Evolutionary conservation across 1,284 basidiomycete genomes (phyloP), one percentile per base, ranked within the genome.

Genomic region (Somion occarium): DNA sequence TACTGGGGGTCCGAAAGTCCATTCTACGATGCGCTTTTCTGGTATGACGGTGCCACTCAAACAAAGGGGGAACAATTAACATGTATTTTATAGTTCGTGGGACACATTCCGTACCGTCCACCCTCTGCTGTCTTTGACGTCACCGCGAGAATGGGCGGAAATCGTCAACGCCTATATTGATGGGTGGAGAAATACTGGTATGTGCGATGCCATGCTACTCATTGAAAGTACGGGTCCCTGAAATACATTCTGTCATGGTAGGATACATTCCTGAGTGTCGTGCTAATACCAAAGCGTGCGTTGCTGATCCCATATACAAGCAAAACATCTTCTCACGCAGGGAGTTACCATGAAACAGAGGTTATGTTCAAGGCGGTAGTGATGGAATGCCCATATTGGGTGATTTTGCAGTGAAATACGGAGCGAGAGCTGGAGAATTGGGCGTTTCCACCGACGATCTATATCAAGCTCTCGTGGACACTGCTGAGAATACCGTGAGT

Each of bases 361-460:
- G 75, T 1, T 77, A 72, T 55, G 74, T 76, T 3, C 74, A 76
- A 62, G 74, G 75, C 12, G 75, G 75, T 3, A 69, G 68, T 43
- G 71, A 78, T 52, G 74, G 75, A 11, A 77, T 76, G 75, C 70
- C 75, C 4, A 74, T 77, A 49, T 64, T 78, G 0, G 75, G 75
- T 12, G 75, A 78, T 55, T 78, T 77, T 51, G 74, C 73, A 0
- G 68, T 71, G 50, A 78, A 78, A 59, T 78, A 76, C 52, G 68
- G 62, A 3, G 47, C 61, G 0, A 60, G 60, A 46, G 72, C 72
- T 0, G 52, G 57, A 5, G 65, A 67, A 24, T 65, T 78, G 7
- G 73, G 72, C 11, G 71, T 78, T 2, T 66, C 71, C 1, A 68
- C 63, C 7, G 68, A 75, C 49, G 74, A 78, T 56, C 57, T 78